Conservation (phyloP, 2,329 filamentous ascomycete species). For the Didymella pinodella region DNA sequence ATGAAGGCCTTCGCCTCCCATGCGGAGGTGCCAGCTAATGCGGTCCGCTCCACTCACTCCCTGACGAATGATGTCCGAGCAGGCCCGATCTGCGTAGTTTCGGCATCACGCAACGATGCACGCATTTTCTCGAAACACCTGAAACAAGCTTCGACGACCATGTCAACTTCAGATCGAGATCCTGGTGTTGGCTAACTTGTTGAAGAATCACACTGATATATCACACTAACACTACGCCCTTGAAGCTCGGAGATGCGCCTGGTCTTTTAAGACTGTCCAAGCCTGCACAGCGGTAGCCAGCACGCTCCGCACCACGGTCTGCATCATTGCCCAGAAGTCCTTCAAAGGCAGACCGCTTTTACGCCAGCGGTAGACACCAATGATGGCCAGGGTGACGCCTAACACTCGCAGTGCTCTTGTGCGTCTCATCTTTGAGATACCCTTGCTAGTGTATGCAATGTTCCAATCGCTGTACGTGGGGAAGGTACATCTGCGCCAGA, state of each 20-base stretch:
- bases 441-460: constrained; percentile 60
- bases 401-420: constrained; percentile 29
- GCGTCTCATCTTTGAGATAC: constrained; percentile 47
- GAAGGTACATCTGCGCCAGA: constrained; percentile 60
- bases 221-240: not conserved
- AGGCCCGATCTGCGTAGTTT: constrained; percentile 22
- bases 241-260: constrained; percentile 2
- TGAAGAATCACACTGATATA: not conserved
- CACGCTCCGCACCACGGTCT: constrained; percentile 20
- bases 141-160: not conserved
- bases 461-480: constrained; percentile 64
- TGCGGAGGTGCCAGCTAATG: constrained; percentile 26
- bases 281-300: constrained; percentile 20
- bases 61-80: constrained; percentile 22
- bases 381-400: constrained; percentile 29
- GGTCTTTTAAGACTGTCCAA: constrained; percentile 12
- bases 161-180: not conserved
- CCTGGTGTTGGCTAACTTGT: not conserved
- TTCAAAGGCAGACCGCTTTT: constrained; percentile 33
- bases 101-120: constrained; percentile 16
- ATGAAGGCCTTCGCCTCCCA: constrained; percentile 20
- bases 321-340: constrained; percentile 30
- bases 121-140: constrained; percentile 9
- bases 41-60: constrained; percentile 17
- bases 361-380: constrained; percentile 37